Evolutionary conservation across 139 green algal genomes (phyloP).

Genomic region (Chlamydomonas schloesseri): DNA sequence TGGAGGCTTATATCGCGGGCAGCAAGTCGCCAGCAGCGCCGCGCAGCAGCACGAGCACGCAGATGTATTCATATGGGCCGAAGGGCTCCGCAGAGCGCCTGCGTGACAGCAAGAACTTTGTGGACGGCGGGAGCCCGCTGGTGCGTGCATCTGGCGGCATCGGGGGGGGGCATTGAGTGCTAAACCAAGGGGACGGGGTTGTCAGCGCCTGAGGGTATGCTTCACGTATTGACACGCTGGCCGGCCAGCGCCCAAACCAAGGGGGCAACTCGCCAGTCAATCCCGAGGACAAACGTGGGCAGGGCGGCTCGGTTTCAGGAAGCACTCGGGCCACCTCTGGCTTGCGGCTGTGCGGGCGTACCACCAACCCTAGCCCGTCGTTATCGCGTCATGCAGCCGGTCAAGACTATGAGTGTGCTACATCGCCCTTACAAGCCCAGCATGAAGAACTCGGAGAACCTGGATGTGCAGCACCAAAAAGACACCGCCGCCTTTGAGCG

Average conservation of each 20-base stretch:
- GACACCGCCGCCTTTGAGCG: conserved; percentile 41
- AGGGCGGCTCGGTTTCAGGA: too few relatives aligned
- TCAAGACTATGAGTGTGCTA: conserved; percentile 41
- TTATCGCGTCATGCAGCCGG: conserved; percentile 27
- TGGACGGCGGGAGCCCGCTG: neutral
- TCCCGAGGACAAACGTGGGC: too few relatives aligned
- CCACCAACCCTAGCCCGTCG: too few relatives aligned
- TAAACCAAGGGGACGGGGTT: too few relatives aligned
- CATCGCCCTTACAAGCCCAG: conserved; percentile 1
- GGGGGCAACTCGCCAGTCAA: too few relatives aligned
- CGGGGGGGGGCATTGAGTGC: too few relatives aligned
- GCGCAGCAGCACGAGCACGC: neutral
- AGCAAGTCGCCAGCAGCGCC: conserved; percentile 2
- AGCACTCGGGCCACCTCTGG: too few relatives aligned
- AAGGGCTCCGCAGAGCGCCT: neutral
- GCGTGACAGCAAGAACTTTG: neutral
- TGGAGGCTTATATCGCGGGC: conserved; percentile 8
- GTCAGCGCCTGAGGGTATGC: too few relatives aligned
- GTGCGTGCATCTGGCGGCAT: neutral
- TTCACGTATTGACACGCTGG: too few relatives aligned
- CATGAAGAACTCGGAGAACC: conserved; percentile 46
- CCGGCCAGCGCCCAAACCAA: too few relatives aligned
- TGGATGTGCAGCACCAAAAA: conserved; percentile 38
- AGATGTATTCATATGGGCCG: conserved; percentile 7
- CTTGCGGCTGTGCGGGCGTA: too few relatives aligned